phyloP scores from a whole-genome alignment of 768 basidiomycete genomes.

The Megacollybia marginata region DNA sequence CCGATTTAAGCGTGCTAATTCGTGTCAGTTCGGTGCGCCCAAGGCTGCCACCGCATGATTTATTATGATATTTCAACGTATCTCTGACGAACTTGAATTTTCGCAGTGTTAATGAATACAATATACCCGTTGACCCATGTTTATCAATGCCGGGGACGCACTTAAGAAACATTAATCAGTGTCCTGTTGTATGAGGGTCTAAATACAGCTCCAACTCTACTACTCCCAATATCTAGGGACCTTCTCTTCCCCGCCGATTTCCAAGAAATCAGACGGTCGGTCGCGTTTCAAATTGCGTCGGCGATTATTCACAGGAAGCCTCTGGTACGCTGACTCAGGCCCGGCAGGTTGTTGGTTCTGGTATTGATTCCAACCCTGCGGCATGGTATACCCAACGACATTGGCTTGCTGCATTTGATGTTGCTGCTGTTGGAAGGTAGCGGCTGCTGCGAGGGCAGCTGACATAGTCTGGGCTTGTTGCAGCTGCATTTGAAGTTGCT shows the following conservation, averaged over 20 bases:
- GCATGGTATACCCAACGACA: constrained; percentile 30
- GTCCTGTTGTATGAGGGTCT: no score
- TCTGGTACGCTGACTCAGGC: constrained; percentile 83
- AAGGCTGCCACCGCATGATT: no score
- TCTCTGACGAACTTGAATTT: no score
- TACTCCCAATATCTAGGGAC: constrained; percentile 75
- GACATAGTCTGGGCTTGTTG: constrained; percentile 72
- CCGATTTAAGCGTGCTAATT: no score
- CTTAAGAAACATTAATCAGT: no score
- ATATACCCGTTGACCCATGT: no score
- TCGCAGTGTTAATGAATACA: no score
- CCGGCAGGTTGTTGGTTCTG: constrained; percentile 57
- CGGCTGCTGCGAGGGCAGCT: constrained; percentile 54
- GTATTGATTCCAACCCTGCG: constrained; percentile 39
- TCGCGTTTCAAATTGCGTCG: constrained; percentile 74
- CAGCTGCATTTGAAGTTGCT: constrained; percentile 72
- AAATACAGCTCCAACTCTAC: constrained; percentile 1
- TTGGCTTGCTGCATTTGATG: constrained; percentile 32
- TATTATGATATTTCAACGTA: no score
- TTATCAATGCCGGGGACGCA: no score
- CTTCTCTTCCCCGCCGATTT: constrained; percentile 62
- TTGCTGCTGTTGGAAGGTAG: constrained; percentile 48
- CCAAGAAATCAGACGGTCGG: constrained; percentile 77
- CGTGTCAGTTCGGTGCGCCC: no score
- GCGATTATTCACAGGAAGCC: constrained; percentile 75